Conservation (phyloP, 257 asterid species). For the Coffea canephora region DNA sequence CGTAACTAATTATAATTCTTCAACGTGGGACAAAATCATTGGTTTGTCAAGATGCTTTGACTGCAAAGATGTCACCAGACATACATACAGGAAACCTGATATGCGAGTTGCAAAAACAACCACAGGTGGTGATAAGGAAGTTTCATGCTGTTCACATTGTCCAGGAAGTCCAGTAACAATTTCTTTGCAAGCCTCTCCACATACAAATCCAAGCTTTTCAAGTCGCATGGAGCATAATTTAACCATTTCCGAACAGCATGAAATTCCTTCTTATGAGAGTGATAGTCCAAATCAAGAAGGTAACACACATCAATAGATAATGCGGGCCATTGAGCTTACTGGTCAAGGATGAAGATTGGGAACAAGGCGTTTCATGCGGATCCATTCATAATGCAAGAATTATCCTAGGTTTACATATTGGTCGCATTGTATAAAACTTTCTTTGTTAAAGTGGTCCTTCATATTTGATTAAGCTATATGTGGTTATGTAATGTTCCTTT, state of each 20-base stretch:
- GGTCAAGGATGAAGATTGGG: too few species aligned
- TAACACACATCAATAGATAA: too few species aligned
- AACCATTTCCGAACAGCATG: constrained; percentile 6
- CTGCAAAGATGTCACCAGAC: constrained; percentile 32
- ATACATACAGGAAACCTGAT: constrained; percentile 37
- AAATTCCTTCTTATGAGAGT: not conserved
- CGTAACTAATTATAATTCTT: constrained; percentile 11
- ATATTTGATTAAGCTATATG: too few species aligned
- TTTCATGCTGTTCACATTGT: constrained; percentile 7
- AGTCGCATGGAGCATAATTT: constrained; percentile 27
- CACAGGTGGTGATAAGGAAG: not conserved
- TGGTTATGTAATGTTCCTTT: too few species aligned
- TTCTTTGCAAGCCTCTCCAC: constrained; percentile 14
- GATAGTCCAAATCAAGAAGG: too few species aligned
- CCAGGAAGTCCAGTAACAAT: constrained; percentile 28
- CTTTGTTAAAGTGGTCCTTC: too few species aligned
- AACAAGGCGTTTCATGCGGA: too few species aligned
- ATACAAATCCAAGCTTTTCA: constrained; percentile 29
- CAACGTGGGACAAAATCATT: constrained; percentile 19
- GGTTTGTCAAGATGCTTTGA: constrained; percentile 25
- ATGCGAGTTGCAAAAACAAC: constrained; percentile 1
- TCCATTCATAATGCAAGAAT: too few species aligned
- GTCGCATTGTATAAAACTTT: too few species aligned
- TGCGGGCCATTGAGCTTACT: too few species aligned
- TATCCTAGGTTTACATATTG: too few species aligned